Percentiles rank a stretch among this genome's conserved stretches.
Conservation (phyloP, 1,284 basidiomycete genomes). For the Ustilago nuda region DNA sequence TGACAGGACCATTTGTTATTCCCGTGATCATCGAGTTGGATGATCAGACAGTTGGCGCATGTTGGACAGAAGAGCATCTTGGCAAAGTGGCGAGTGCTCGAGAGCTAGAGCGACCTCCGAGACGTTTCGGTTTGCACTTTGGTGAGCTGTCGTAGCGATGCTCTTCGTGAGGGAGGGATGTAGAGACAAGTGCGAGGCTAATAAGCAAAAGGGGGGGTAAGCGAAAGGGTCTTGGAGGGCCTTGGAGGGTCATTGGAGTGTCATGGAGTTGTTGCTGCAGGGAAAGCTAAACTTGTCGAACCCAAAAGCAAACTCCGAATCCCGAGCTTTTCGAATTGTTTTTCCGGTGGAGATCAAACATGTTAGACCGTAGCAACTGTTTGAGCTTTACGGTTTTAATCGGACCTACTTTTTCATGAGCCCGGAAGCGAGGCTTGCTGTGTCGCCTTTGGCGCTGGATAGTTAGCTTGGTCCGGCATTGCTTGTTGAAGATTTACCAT, state of each 20-base stretch:
- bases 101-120: background rate
- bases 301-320: conserved; percentile 1
- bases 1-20: conserved; percentile 91
- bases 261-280: background rate
- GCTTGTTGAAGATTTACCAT: too few relatives aligned
- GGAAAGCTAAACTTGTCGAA: conserved; percentile 5
- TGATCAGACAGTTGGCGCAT: conserved; percentile 89
- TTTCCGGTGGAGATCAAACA: too few relatives aligned
- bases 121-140: too few relatives aligned
- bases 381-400: background rate
- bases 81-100: background rate
- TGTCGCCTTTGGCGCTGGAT: background rate
- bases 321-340: background rate
- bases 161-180: background rate
- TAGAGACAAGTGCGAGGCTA: background rate
- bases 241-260: too few relatives aligned
- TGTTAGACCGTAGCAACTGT: background rate
- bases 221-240: background rate
- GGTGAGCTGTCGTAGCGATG: too few relatives aligned
- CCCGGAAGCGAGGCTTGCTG: background rate
- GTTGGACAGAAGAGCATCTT: conserved; percentile 93
- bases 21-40: conserved; percentile 74
- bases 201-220: too few relatives aligned
- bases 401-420: background rate
- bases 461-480: background rate